Evolutionary conservation across 2,329 filamentous ascomycete genomes (phyloP).

Genomic region (Aspergillus viridinutans): DNA sequence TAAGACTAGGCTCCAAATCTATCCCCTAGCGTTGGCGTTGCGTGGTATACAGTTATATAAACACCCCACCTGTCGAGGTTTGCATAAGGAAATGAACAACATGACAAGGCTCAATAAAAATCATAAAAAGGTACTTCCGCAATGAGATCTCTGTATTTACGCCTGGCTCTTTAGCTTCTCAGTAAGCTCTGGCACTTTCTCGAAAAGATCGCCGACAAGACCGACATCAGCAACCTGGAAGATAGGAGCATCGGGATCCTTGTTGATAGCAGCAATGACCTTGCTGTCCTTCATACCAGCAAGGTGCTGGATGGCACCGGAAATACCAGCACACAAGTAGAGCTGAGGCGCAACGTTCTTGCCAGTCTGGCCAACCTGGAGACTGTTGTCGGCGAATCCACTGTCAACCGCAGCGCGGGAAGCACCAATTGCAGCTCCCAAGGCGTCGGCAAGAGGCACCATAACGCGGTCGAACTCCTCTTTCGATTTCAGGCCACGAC

Average conservation of each 20-base stretch:
- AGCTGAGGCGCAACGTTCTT: constrained; percentile 97
- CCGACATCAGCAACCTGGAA: constrained; percentile 98
- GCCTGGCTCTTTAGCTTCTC: constrained; percentile 73
- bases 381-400: constrained; percentile 95
- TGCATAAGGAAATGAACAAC: constrained; percentile 3
- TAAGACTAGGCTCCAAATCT: not conserved
- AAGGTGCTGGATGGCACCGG: constrained; percentile 94
- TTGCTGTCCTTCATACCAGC: constrained; percentile 99
- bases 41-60: constrained; percentile 11
- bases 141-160: constrained; percentile 6
- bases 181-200: constrained; percentile 91
- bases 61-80: constrained; percentile 2
- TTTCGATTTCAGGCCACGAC: constrained; percentile 93
- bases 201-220: constrained; percentile 90
- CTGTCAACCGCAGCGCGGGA: constrained; percentile 94
- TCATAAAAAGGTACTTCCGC: constrained; percentile 1
- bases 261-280: constrained; percentile 98
- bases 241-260: constrained; percentile 93
- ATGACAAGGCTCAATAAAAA: constrained; percentile 18
- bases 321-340: constrained; percentile 93
- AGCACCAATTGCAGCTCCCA: constrained; percentile 93
- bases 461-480: constrained; percentile 94
- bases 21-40: not conserved
- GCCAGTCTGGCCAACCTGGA: constrained; percentile 97
- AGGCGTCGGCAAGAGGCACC: constrained; percentile 81